These are phyloP conservation scores for Beauveria sp. DNA, from an alignment of 2,329 filamentous ascomycete genomes.

Conservation along the genomic window DNA sequence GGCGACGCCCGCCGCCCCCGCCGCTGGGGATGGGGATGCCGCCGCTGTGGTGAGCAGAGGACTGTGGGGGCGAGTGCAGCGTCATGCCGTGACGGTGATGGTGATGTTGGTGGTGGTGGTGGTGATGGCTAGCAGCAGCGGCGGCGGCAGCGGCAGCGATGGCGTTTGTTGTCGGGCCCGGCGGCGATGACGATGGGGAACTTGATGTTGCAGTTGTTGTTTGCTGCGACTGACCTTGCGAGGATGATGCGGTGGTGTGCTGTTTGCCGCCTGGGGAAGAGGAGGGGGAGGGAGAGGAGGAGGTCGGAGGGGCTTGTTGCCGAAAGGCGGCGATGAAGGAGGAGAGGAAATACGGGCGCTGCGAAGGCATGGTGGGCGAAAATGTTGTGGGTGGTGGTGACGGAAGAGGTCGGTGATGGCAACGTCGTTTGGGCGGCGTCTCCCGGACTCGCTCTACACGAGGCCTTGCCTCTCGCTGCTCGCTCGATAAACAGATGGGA, in stretches of 20 bases:
- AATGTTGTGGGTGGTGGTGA: neutral
- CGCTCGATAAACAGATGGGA: no score
- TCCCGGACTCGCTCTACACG: neutral
- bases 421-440: neutral
- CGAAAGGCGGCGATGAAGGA: constrained; percentile 50
- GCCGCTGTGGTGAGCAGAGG: neutral
- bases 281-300: constrained; percentile 13
- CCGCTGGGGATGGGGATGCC: constrained; percentile 33
- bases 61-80: constrained; percentile 18
- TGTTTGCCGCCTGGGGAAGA: constrained; percentile 17
- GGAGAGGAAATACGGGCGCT: constrained; percentile 49
- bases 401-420: neutral
- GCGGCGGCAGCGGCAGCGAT: neutral
- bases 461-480: neutral
- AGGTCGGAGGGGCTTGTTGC: constrained; percentile 33
- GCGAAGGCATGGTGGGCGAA: constrained; percentile 36
- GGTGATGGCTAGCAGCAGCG: constrained; percentile 4
- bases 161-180: constrained; percentile 1
- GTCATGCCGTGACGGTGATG: constrained; percentile 18
- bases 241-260: constrained; percentile 11
- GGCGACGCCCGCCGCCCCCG: constrained; percentile 33
- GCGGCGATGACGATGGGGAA: neutral
- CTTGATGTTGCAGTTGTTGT: constrained; percentile 2
- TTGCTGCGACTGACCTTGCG: constrained; percentile 10
- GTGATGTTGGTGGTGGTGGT: neutral